A percentile compares a stretch with the other conserved stretches of the same genome.
Conservation (phyloP, 2,329 filamentous ascomycete genomes). For the Stachybotrys echinatus region DNA sequence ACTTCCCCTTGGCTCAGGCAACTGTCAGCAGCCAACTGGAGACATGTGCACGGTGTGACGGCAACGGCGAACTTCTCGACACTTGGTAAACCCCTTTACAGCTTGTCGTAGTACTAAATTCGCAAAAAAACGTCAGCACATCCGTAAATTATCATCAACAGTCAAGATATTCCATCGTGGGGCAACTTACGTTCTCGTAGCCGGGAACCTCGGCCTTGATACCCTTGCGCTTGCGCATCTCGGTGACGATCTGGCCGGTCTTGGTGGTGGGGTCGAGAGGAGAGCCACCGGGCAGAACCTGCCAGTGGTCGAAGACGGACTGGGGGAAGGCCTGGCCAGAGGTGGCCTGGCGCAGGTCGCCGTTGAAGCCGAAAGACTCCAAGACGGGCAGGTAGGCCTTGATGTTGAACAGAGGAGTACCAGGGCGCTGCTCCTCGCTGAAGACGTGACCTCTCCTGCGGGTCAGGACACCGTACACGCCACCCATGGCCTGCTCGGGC, state of each 20-base stretch:
- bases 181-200: conserved; percentile 82
- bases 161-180: neutral
- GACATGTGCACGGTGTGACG: conserved; percentile 35
- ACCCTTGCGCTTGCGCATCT: conserved; percentile 99
- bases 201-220: conserved; percentile 93
- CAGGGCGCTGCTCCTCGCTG: conserved; percentile 94
- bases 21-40: conserved; percentile 30
- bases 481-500: conserved; percentile 97
- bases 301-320: conserved; percentile 98
- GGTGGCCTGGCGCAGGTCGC: conserved; percentile 88
- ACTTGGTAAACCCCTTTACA: conserved; percentile 59
- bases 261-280: conserved; percentile 78
- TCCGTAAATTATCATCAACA: neutral
- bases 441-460: conserved; percentile 98
- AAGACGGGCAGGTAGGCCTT: conserved; percentile 96
- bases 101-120: conserved; percentile 92
- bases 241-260: conserved; percentile 75
- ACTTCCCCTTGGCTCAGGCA: neutral
- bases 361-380: conserved; percentile 99
- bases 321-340: conserved; percentile 98
- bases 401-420: conserved; percentile 99
- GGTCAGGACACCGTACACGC: conserved; percentile 99
- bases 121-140: neutral
- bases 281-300: conserved; percentile 89
- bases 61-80: conserved; percentile 40